Conservation (phyloP, 768 basidiomycete genomes). For the Pleurotus cornucopiae region DNA sequence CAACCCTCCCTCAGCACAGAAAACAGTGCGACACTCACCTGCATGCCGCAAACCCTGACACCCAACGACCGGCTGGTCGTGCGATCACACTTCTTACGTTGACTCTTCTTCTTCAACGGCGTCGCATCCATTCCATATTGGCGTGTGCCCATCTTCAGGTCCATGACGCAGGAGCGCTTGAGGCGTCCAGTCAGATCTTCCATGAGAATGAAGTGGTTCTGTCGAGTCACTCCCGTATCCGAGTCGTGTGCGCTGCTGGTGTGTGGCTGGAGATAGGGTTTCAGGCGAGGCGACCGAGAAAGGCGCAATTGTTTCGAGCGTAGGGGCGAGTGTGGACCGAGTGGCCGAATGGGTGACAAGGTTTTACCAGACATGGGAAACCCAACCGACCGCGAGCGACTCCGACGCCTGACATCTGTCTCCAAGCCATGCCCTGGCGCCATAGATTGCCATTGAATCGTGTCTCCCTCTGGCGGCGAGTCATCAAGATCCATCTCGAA, state of each 20-base stretch:
- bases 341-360: background rate
- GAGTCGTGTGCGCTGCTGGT: constrained; percentile 6
- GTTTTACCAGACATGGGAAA: constrained; percentile 6
- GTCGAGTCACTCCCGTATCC: constrained; percentile 62
- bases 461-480: constrained; percentile 13
- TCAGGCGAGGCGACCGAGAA: background rate
- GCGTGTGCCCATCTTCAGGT: constrained; percentile 99
- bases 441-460: constrained; percentile 19
- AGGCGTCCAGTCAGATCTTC: constrained; percentile 94
- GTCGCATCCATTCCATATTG: constrained; percentile 98
- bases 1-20: background rate
- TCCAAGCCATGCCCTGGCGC: constrained; percentile 18
- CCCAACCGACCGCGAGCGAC: constrained; percentile 38
- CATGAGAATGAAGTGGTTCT: constrained; percentile 98
- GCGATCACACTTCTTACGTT: constrained; percentile 95
- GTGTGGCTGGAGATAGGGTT: background rate
- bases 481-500: constrained; percentile 42
- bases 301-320: background rate
- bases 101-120: constrained; percentile 91
- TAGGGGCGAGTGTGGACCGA: constrained; percentile 7
- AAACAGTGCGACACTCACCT: constrained; percentile 55
- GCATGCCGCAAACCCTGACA: constrained; percentile 96
- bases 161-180: constrained; percentile 91
- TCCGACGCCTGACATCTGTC: constrained; percentile 27
- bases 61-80: constrained; percentile 91